phyloP scores from a whole-genome alignment of 352 stramenopile genomes.

The Phytophthora cryptogea region DNA sequence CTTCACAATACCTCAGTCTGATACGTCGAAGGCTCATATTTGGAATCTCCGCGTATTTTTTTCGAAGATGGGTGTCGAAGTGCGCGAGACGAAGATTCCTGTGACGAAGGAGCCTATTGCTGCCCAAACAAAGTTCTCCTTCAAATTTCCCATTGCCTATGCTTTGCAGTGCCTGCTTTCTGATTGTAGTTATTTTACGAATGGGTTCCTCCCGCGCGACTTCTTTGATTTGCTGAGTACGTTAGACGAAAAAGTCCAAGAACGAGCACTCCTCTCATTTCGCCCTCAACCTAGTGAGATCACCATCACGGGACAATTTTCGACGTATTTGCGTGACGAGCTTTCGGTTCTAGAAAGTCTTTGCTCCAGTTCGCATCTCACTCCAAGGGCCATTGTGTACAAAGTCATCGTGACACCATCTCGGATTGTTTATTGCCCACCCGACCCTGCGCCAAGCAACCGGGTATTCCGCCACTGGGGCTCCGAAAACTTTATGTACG shows the following conservation, averaged over 20 bases:
- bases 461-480: conserved; percentile 75
- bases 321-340: conserved; percentile 40
- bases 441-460: conserved; percentile 56
- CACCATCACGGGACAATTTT: conserved; percentile 44
- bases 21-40: conserved; percentile 17
- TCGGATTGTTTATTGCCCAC: conserved; percentile 63
- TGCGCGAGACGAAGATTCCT: conserved; percentile 49
- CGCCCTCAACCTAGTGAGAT: conserved; percentile 16
- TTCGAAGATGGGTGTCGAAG: conserved; percentile 49
- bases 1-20: conserved; percentile 27
- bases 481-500: conserved; percentile 78
- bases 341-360: conserved; percentile 30
- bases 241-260: conserved; percentile 44
- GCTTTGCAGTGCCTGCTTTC: conserved; percentile 58
- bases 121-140: conserved; percentile 5
- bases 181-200: conserved; percentile 49
- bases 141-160: conserved; percentile 46
- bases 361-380: conserved; percentile 25
- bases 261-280: conserved; percentile 52
- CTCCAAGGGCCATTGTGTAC: conserved; percentile 38
- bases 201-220: conserved; percentile 37
- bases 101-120: conserved; percentile 9
- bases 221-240: conserved; percentile 44
- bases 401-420: conserved; percentile 75
- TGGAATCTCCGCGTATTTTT: conserved; percentile 58